Conservation (phyloP, 2,329 filamentous ascomycete genomes). For the Periconia sp. region DNA sequence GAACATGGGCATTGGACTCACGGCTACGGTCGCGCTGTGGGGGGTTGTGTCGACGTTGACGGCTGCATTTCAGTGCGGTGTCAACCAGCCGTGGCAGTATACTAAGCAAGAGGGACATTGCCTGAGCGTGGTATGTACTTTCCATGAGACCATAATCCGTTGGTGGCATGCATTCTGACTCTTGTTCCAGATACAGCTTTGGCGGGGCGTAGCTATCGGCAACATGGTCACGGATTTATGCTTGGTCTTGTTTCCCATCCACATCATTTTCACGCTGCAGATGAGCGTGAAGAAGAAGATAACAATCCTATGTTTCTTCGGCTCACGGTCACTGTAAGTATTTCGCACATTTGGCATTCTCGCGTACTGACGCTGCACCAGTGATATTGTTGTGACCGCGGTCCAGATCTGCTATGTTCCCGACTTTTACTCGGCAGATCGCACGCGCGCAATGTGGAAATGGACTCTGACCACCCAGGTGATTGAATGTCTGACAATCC, state of each 20-base stretch:
- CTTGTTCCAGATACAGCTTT: constrained; percentile 27
- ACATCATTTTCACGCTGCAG: constrained; percentile 37
- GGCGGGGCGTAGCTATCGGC: constrained; percentile 30
- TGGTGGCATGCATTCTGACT: background rate
- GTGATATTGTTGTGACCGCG: constrained; percentile 36
- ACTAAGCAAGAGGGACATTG: constrained; percentile 16
- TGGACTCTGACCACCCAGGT: constrained; percentile 38
- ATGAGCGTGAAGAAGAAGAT: constrained; percentile 38
- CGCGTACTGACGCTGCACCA: constrained; percentile 6
- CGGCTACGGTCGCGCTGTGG: constrained; percentile 34
- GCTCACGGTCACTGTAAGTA: constrained; percentile 32
- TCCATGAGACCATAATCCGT: background rate
- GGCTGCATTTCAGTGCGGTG: constrained; percentile 37
- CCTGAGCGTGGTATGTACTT: constrained; percentile 25
- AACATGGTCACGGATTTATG: constrained; percentile 40
- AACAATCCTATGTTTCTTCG: constrained; percentile 37
- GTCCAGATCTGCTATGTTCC: constrained; percentile 34
- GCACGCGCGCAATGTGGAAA: constrained; percentile 35
- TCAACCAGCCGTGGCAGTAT: constrained; percentile 29
- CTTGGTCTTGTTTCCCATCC: constrained; percentile 35
- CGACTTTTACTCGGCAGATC: constrained; percentile 28
- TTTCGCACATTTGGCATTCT: background rate
- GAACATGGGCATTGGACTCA: constrained; percentile 26
- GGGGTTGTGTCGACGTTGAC: constrained; percentile 29
- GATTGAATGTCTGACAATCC: constrained; percentile 38